A percentile compares a stretch with the other conserved stretches of the same genome.
Evolutionary conservation across 495 filamentous ascomycete species (phyloP).

Genomic region (Xylaria acuta): DNA sequence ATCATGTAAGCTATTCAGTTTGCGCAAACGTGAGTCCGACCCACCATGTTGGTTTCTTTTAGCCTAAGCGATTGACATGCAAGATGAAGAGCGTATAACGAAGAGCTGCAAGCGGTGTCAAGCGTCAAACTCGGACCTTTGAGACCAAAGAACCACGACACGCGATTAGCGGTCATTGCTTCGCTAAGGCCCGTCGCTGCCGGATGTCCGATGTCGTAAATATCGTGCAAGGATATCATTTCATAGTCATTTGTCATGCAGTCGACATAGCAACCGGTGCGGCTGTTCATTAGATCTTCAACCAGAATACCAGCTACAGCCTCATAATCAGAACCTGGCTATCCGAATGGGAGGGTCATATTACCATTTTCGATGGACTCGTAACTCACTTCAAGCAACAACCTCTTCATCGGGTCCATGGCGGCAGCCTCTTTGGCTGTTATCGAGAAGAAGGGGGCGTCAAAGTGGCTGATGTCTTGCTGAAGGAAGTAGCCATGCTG

Average conservation of each 20-base stretch:
- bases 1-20: no score
- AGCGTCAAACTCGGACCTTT: constrained; percentile 67
- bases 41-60: constrained; percentile 44
- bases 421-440: constrained; percentile 51
- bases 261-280: constrained; percentile 54
- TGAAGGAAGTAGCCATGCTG: constrained; percentile 59
- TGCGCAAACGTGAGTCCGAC: no score
- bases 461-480: constrained; percentile 52
- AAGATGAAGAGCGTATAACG: constrained; percentile 61
- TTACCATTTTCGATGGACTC: constrained; percentile 58
- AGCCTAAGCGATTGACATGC: constrained; percentile 77
- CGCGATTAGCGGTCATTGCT: constrained; percentile 61
- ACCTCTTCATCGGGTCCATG: constrained; percentile 46
- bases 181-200: constrained; percentile 49
- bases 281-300: constrained; percentile 27
- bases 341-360: no score
- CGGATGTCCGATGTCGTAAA: constrained; percentile 40
- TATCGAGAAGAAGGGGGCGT: constrained; percentile 58
- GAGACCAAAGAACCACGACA: constrained; percentile 58
- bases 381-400: constrained; percentile 59
- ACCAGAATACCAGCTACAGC: constrained; percentile 41
- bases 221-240: constrained; percentile 39
- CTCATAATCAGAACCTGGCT: no score
- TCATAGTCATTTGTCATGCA: constrained; percentile 45
- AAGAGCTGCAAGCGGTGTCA: constrained; percentile 86